phyloP scores from a whole-genome alignment of 2,329 filamentous ascomycete species.

The Alternaria sp. region DNA sequence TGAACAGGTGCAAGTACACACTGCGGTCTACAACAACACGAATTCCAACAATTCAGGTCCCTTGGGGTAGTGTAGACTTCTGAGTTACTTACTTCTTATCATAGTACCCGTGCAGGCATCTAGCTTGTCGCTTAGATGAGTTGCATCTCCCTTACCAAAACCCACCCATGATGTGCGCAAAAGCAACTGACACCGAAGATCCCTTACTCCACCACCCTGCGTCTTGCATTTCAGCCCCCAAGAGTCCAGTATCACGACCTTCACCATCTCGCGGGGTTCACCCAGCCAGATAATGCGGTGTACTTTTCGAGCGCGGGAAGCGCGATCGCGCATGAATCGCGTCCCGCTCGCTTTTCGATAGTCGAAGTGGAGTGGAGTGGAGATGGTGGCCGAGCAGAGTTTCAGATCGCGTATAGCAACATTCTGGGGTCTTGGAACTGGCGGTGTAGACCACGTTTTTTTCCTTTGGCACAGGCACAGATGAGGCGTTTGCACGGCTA shows the following conservation, averaged over 20 bases:
- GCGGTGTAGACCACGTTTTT: constrained; percentile 10
- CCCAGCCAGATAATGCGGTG: constrained; percentile 17
- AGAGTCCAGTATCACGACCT: constrained; percentile 21
- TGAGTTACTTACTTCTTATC: not conserved
- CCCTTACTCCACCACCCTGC: constrained; percentile 9
- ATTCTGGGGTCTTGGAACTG: constrained; percentile 9
- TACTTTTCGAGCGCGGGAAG: not conserved
- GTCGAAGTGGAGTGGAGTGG: constrained; percentile 7
- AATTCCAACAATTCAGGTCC: too few relatives aligned
- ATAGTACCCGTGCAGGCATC: not conserved
- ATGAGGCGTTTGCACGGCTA: not conserved
- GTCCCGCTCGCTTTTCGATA: constrained; percentile 3
- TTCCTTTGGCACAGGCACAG: not conserved
- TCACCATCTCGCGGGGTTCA: constrained; percentile 19
- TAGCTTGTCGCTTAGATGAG: not conserved
- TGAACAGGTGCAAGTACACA: not conserved
- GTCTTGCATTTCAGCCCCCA: constrained; percentile 4
- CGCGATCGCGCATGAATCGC: constrained; percentile 10
- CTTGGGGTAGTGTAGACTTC: too few relatives aligned
- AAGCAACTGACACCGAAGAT: not conserved
- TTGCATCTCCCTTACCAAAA: not conserved
- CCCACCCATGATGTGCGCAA: not conserved
- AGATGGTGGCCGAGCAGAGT: constrained; percentile 4
- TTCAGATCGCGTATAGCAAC: constrained; percentile 1
- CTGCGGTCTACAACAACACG: too few relatives aligned